A percentile compares a stretch with the other conserved stretches of the same genome.
phyloP scores from a whole-genome alignment of 371 early-diverging fungal genomes.

The Conidiobolus incongruus region DNA sequence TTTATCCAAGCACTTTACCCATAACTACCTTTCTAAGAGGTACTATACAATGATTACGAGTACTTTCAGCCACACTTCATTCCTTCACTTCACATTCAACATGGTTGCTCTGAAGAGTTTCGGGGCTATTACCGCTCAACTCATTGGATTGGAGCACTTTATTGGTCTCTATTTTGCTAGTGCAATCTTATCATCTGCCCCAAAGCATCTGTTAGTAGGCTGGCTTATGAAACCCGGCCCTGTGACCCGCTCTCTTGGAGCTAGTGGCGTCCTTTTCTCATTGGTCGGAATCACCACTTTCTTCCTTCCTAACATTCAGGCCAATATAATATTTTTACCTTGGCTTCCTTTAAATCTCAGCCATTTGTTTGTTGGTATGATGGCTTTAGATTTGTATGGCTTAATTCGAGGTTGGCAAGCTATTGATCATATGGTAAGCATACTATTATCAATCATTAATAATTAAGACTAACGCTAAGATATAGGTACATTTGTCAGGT shows the following conservation, averaged over 20 bases:
- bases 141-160: slow-evolving; percentile 36
- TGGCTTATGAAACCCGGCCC: slow-evolving; percentile 16
- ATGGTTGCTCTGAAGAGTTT: slow-evolving; percentile 42
- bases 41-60: slow-evolving; percentile 44
- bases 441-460: neutral
- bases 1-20: slow-evolving; percentile 43
- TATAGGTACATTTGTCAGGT: neutral
- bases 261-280: slow-evolving; percentile 55
- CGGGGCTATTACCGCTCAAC: slow-evolving; percentile 16
- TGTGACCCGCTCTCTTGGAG: slow-evolving; percentile 43
- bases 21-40: slow-evolving; percentile 27
- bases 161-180: slow-evolving; percentile 45
- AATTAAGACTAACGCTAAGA: neutral
- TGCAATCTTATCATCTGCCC: slow-evolving; percentile 25
- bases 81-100: slow-evolving; percentile 40
- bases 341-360: slow-evolving; percentile 37
- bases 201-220: slow-evolving; percentile 26
- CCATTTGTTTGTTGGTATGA: slow-evolving; percentile 24
- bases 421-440: slow-evolving; percentile 43
- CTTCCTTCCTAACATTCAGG: slow-evolving; percentile 28
- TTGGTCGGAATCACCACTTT: slow-evolving; percentile 28
- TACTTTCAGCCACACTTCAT: slow-evolving; percentile 32
- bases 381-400: slow-evolving; percentile 34
- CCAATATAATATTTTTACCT: slow-evolving; percentile 46
- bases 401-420: slow-evolving; percentile 26